phyloP scores from a whole-genome alignment of 441 rosid species.

The Cnidoscolus chayamansa region DNA sequence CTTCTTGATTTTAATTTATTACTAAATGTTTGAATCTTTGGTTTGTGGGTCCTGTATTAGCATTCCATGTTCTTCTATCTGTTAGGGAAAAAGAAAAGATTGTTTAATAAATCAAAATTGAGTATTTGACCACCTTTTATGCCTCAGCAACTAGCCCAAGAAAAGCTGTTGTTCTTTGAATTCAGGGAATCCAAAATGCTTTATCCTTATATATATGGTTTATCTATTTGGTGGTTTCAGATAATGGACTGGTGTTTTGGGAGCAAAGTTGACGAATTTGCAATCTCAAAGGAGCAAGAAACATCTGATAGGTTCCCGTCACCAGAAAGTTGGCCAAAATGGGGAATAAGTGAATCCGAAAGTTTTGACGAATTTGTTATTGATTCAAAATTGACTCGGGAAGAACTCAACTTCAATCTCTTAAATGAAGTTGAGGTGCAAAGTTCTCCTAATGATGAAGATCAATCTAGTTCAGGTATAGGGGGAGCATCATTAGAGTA shows the following conservation, averaged over 20 bases:
- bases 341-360: slow-evolving; percentile 43
- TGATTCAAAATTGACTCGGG: slow-evolving; percentile 15
- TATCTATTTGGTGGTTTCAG: not conserved
- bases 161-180: not conserved
- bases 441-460: slow-evolving; percentile 17
- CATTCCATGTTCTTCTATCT: not conserved
- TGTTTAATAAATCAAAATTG: not conserved
- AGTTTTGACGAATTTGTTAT: slow-evolving; percentile 27
- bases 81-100: too few relatives aligned
- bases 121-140: not conserved
- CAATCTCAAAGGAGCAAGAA: slow-evolving; percentile 56
- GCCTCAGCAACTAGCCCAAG: not conserved
- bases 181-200: not conserved
- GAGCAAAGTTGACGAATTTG: slow-evolving; percentile 42
- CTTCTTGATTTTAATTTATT: not conserved
- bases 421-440: slow-evolving; percentile 34
- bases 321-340: slow-evolving; percentile 55
- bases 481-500: slow-evolving; percentile 32
- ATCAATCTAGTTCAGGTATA: slow-evolving; percentile 27
- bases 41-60: not conserved
- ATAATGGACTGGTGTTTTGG: slow-evolving; percentile 57
- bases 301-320: slow-evolving; percentile 42
- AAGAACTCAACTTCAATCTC: slow-evolving; percentile 23
- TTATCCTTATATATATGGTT: not conserved
- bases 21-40: not conserved